Evolutionary conservation across 2,329 filamentous ascomycete species (phyloP).

Genomic region (Diplodia corticola): DNA sequence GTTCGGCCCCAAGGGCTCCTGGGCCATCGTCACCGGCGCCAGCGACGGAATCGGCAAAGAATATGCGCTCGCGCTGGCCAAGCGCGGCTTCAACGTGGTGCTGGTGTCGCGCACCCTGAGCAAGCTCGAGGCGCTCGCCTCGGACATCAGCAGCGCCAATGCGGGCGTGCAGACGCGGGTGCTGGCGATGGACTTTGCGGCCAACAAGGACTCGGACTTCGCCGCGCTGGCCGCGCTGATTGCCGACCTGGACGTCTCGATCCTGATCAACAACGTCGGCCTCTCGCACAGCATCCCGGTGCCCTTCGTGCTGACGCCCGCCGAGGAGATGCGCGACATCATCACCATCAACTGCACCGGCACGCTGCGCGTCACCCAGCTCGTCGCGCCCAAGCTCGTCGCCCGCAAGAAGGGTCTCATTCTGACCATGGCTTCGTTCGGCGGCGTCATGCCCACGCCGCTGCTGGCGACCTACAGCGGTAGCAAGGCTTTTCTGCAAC

Average conservation of each 20-base stretch:
- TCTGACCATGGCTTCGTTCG: slow-evolving; percentile 96
- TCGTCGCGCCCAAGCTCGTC: slow-evolving; percentile 81
- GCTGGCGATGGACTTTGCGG: slow-evolving; percentile 87
- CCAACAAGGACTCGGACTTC: slow-evolving; percentile 79
- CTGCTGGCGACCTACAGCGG: slow-evolving; percentile 94
- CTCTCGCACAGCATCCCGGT: slow-evolving; percentile 92
- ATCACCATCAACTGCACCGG: slow-evolving; percentile 93
- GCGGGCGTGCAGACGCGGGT: slow-evolving; percentile 70
- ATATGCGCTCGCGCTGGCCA: slow-evolving; percentile 85
- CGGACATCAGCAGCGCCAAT: slow-evolving; percentile 73
- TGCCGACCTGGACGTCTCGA: slow-evolving; percentile 73
- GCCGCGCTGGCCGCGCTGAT: slow-evolving; percentile 68
- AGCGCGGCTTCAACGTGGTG: slow-evolving; percentile 90
- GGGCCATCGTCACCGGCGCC: slow-evolving; percentile 92
- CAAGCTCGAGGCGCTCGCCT: slow-evolving; percentile 77
- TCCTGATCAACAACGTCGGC: slow-evolving; percentile 96
- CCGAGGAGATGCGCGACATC: slow-evolving; percentile 82
- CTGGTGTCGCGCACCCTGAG: slow-evolving; percentile 94
- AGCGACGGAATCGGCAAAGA: slow-evolving; percentile 97
- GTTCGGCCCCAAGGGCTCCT: slow-evolving; percentile 88
- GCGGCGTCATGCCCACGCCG: slow-evolving; percentile 86
- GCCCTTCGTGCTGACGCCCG: slow-evolving; percentile 76
- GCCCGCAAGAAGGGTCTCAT: slow-evolving; percentile 83
- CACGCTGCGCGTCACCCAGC: slow-evolving; percentile 83
- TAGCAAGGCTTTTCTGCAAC: slow-evolving; percentile 96